phyloP scores from a whole-genome alignment of 2,329 filamentous ascomycete genomes.

The Paracorniculantispora psalliotae region DNA sequence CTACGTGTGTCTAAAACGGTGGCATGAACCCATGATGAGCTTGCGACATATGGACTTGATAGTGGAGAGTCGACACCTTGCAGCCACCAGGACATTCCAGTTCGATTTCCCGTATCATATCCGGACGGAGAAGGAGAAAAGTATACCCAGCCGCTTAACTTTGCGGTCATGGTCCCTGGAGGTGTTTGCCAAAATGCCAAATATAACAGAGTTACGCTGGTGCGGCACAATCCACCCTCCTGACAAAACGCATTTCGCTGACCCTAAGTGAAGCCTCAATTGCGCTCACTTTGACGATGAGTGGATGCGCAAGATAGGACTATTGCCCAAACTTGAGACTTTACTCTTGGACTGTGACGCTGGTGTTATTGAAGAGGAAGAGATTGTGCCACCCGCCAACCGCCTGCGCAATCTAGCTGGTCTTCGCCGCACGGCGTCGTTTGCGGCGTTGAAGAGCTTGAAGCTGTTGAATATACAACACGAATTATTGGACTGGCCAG shows the following conservation, averaged over 20 bases:
- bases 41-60: neutral
- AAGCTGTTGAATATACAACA: neutral
- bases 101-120: neutral
- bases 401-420: neutral
- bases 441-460: neutral
- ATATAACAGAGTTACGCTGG: neutral
- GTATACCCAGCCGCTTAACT: too few species aligned
- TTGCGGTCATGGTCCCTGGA: too few species aligned
- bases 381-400: neutral
- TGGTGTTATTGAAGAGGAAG: neutral
- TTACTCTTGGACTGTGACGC: neutral
- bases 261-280: neutral
- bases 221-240: neutral
- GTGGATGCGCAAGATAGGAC: neutral
- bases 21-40: neutral
- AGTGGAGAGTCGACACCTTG: neutral
- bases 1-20: neutral
- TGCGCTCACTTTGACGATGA: neutral
- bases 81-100: neutral
- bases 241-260: neutral
- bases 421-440: neutral
- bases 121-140: neutral
- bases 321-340: neutral
- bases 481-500: neutral
- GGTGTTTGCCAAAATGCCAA: neutral